Evolutionary conservation across 169 alveolate species (phyloP).

Genomic region (Cryptosporidium canis): DNA sequence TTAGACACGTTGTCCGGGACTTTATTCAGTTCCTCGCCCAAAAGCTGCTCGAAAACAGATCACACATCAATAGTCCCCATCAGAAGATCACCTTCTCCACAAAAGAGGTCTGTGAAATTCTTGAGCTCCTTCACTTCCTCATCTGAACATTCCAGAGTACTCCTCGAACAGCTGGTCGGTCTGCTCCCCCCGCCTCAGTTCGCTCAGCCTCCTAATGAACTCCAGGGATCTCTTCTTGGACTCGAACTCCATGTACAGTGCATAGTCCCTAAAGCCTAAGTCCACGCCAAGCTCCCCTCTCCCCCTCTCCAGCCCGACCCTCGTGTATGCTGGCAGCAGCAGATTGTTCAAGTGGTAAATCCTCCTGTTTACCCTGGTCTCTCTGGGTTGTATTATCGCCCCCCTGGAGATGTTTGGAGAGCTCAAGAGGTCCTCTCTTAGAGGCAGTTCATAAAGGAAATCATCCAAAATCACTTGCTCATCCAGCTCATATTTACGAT

Average conservation of each 20-base stretch:
- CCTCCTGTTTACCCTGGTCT: neutral
- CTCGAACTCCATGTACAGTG: slow-evolving; percentile 49
- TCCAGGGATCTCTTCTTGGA: slow-evolving; percentile 21
- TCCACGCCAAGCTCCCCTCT: neutral
- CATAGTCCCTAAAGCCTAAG: slow-evolving; percentile 37
- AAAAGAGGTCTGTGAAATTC: neutral
- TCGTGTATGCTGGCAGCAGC: slow-evolving; percentile 54
- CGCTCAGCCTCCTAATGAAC: slow-evolving; percentile 4
- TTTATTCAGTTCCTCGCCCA: slow-evolving; percentile 18
- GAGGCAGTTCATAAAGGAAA: slow-evolving; percentile 49
- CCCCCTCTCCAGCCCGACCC: neutral
- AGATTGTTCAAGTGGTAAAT: slow-evolving; percentile 36
- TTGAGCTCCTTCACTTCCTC: slow-evolving; percentile 5
- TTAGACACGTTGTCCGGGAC: slow-evolving; percentile 43
- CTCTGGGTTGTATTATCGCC: slow-evolving; percentile 59
- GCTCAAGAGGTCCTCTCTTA: slow-evolving; percentile 38
- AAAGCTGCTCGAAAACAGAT: neutral
- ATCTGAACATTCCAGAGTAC: neutral
- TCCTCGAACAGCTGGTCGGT: neutral
- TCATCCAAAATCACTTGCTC: neutral
- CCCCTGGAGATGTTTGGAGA: slow-evolving; percentile 50
- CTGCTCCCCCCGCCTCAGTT: neutral
- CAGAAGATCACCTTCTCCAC: neutral
- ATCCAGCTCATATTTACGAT: slow-evolving; percentile 4
- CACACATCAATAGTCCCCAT: too few relatives aligned